Evolutionary conservation across 805 yeast species (phyloP).

Genomic region (Limtongia smithiae): DNA sequence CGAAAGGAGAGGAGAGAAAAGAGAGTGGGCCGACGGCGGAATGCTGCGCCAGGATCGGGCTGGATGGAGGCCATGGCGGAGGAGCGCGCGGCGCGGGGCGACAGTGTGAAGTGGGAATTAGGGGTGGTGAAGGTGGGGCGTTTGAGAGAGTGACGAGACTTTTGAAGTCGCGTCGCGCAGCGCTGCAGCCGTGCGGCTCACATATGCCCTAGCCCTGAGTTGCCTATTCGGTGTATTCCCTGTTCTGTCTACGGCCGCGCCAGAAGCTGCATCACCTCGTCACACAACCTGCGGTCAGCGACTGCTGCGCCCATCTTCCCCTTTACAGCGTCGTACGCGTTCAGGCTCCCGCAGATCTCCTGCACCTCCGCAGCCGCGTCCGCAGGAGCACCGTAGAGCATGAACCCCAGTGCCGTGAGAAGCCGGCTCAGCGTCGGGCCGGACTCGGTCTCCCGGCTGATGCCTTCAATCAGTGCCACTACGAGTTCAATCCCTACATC

Average conservation of each 20-base stretch:
- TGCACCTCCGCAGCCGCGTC: conserved; percentile 9
- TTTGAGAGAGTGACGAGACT: too few relatives aligned
- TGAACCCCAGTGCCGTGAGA: conserved; percentile 23
- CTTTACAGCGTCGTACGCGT: conserved; percentile 11
- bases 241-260: conserved; percentile 2
- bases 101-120: too few relatives aligned
- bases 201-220: too few relatives aligned
- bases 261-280: conserved; percentile 17
- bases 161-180: too few relatives aligned
- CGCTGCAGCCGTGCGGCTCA: too few relatives aligned
- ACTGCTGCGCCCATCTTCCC: conserved; percentile 1
- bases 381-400: conserved; percentile 26
- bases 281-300: conserved; percentile 14
- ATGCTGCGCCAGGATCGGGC: conserved; percentile 2
- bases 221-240: too few relatives aligned
- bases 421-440: conserved; percentile 19
- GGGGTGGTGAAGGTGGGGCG: too few relatives aligned
- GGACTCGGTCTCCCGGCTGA: conserved; percentile 24
- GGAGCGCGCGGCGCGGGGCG: conserved; percentile 5
- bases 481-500: conserved; percentile 22
- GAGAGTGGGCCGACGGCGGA: conserved; percentile 26
- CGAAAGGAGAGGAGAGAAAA: conserved; percentile 27
- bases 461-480: conserved; percentile 29
- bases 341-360: conserved; percentile 19
- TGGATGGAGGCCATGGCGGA: conserved; percentile 20